Base-by-base conservation (phyloP, 1,284 basidiomycete species). In the Trametes polyzona region DNA sequence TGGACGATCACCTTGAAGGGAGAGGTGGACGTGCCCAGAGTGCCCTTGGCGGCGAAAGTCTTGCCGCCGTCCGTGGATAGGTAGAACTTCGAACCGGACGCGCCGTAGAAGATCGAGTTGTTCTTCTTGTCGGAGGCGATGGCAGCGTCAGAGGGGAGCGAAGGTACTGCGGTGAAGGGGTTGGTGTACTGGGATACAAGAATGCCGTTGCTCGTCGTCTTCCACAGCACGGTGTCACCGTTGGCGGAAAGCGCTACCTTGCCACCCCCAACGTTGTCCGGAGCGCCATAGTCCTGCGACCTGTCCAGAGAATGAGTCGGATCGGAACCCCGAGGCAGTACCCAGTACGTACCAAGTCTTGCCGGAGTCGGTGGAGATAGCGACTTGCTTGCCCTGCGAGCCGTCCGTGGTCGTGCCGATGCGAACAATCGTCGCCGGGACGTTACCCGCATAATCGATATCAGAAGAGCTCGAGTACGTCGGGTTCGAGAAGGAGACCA, bases 121-220 rank as follows among this genome's bases (percentile, higher is more conserved):
- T 78, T 79, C 61, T 75, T 74, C 70, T 86, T 86, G 71, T 87
- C 85, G 2, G 84, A 82, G 5, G 83, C 83, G 59, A 87, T 86
- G 14, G 73, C 76, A 0, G 83, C 78, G 41, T 71, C 72, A 8
- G 79, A 73, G 2, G 84, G 83, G 3, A 88, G 74, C 10, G 77
- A 72, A 0, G 80, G 65, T 35, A 86, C 83, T 3, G 75, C 63
- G 1, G 73, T 70, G 67, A 87, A 87, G 2, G 80, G 52, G 44
- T 73, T 74, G 7, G 76, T 78, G 62, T 77, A 77, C 51, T 79
- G 77, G 4, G 84, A 86, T 9, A 84, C 79, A 54, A 77, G 70
- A 23, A 83, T 77, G 35, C 82, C 80, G 46, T 78, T 78, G 41
- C 67, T 61, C n/a, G 65, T 69, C 6, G 82, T 82, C 46, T 77